A percentile compares a stretch with the other conserved stretches of the same genome.
Conservation (phyloP, 495 filamentous ascomycete species). For the Ramalina intermedia region DNA sequence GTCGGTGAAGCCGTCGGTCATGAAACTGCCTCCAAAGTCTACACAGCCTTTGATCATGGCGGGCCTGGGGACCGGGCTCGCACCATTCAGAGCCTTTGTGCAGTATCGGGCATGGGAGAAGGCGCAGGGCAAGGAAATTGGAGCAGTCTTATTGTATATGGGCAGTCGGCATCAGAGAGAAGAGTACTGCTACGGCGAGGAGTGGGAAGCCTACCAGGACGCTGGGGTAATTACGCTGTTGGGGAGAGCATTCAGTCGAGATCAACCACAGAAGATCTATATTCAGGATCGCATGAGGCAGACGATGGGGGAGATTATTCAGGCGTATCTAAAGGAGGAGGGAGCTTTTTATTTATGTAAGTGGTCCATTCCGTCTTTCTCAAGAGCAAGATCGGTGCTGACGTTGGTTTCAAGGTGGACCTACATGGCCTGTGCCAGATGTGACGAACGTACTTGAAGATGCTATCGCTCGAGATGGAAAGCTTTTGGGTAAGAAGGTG, state of each 20-base stretch:
- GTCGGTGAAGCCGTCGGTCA: conserved; percentile 91
- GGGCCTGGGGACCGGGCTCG: conserved; percentile 92
- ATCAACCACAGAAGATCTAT: conserved; percentile 97
- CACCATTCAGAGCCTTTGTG: conserved; percentile 94
- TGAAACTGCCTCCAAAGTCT: conserved; percentile 81
- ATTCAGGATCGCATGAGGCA: conserved; percentile 97
- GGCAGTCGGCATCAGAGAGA: conserved; percentile 93
- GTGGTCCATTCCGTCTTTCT: not conserved
- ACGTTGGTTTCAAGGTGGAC: conserved; percentile 32
- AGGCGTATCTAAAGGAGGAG: conserved; percentile 78
- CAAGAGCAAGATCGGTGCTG: not conserved
- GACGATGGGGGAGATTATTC: conserved; percentile 66
- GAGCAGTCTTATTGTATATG: conserved; percentile 87
- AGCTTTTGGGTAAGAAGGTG: conserved; percentile 56
- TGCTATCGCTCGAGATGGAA: conserved; percentile 70
- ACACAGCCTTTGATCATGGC: conserved; percentile 96
- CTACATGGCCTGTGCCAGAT: conserved; percentile 98
- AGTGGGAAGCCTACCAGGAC: conserved; percentile 96
- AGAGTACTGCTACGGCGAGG: conserved; percentile 97
- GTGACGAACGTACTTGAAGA: conserved; percentile 88
- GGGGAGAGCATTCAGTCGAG: conserved; percentile 87
- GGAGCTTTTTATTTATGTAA: conserved; percentile 86
- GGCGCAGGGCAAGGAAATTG: conserved; percentile 85
- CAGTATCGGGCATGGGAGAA: conserved; percentile 97
- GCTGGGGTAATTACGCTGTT: conserved; percentile 90